Percentiles rank a stretch among this genome's conserved stretches.
Conservation (phyloP, 768 basidiomycete species). For the Sarcomyxa edulis region DNA sequence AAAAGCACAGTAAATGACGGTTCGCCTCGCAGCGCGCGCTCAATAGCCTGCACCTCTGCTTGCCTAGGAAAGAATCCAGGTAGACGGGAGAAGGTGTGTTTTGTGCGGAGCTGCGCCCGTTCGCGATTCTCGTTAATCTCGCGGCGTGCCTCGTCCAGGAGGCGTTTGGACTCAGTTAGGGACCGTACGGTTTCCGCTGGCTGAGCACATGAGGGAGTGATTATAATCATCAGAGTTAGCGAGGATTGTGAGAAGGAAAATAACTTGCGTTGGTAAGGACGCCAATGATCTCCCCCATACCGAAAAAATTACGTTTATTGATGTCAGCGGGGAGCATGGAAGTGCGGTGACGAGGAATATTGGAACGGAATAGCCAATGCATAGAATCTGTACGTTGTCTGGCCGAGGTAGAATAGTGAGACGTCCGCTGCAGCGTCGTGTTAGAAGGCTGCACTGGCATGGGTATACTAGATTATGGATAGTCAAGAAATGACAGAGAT, state of each 20-base stretch:
- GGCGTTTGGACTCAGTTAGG: slow-evolving; percentile 68
- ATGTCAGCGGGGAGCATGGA: slow-evolving; percentile 56
- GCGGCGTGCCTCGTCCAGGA: slow-evolving; percentile 72
- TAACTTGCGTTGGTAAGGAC: slow-evolving; percentile 67
- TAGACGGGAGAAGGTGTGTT: slow-evolving; percentile 73
- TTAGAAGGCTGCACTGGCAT: too few species aligned
- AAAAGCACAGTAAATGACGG: slow-evolving; percentile 79
- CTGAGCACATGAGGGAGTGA: slow-evolving; percentile 31
- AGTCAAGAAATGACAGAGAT: too few species aligned
- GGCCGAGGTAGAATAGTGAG: slow-evolving; percentile 15
- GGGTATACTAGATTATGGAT: too few species aligned
- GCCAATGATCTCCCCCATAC: slow-evolving; percentile 72
- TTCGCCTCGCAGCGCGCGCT: slow-evolving; percentile 60
- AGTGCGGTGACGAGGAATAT: slow-evolving; percentile 61
- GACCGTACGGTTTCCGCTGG: slow-evolving; percentile 77
- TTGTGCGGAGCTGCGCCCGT: slow-evolving; percentile 58
- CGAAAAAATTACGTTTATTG: slow-evolving; percentile 70
- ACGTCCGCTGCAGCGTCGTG: slow-evolving; percentile 21
- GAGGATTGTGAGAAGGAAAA: background rate
- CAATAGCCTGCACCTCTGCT: slow-evolving; percentile 60
- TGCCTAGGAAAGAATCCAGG: slow-evolving; percentile 71
- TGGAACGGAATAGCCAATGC: slow-evolving; percentile 74
- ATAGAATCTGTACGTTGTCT: slow-evolving; percentile 32
- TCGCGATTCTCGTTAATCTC: slow-evolving; percentile 71
- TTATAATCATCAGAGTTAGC: too few species aligned